Percentiles rank a stretch among this genome's conserved stretches.
Evolutionary conservation across 495 filamentous ascomycete species (phyloP).

Genomic region (Penicillium robsamsonii): DNA sequence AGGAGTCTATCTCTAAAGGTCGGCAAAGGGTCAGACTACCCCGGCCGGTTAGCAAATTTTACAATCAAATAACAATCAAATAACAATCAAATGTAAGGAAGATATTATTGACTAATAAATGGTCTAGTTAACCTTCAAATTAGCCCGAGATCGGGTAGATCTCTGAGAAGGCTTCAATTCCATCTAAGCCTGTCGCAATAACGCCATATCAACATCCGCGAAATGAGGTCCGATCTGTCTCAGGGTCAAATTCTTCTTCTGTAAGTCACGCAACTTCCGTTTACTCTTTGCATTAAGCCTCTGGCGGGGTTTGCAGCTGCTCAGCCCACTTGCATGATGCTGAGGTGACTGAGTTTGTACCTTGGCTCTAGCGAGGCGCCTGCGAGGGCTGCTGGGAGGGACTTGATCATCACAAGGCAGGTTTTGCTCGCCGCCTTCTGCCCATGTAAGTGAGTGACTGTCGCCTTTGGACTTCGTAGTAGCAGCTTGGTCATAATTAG

Average conservation of each 20-base stretch:
- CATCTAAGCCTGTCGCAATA: slow-evolving; percentile 5
- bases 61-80: not conserved
- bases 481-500: not conserved
- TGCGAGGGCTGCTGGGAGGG: not conserved
- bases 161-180: slow-evolving; percentile 4
- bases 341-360: slow-evolving; percentile 7
- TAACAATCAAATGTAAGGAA: too few species aligned
- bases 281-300: slow-evolving; percentile 13
- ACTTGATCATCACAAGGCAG: not conserved
- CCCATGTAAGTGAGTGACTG: not conserved
- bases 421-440: not conserved
- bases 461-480: not conserved
- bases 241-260: too few species aligned
- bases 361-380: slow-evolving; percentile 13
- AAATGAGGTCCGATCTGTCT: slow-evolving; percentile 4
- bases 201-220: not conserved
- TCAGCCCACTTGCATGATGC: not conserved
- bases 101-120: too few species aligned
- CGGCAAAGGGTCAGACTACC: not conserved
- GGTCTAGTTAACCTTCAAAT: not conserved
- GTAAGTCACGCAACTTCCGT: slow-evolving; percentile 12
- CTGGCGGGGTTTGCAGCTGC: not conserved
- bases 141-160: slow-evolving; percentile 1
- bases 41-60: not conserved
- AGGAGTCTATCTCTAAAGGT: not conserved